phyloP scores from a whole-genome alignment of 1,284 basidiomycete genomes.

The Ganoderma boninense region DNA sequence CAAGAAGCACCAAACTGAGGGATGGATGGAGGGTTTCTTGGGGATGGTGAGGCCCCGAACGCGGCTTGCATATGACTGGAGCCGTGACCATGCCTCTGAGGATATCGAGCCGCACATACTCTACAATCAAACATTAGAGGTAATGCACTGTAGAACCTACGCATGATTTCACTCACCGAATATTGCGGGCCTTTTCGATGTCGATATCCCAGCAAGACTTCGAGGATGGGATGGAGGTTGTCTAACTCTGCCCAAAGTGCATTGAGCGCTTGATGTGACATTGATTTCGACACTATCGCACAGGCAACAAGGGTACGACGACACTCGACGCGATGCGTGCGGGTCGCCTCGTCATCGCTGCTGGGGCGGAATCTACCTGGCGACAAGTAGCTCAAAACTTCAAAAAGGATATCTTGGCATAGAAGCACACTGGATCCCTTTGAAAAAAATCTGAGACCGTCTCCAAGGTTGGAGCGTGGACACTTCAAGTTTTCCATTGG shows the following conservation, averaged over 20 bases:
- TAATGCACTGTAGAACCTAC: background rate
- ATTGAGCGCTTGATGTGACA: background rate
- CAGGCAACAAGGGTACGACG: background rate
- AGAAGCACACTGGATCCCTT: background rate
- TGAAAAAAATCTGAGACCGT: too few species aligned
- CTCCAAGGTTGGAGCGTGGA: too few species aligned
- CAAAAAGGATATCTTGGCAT: background rate
- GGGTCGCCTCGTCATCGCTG: background rate
- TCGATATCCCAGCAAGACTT: background rate
- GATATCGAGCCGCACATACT: background rate
- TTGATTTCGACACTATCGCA: background rate
- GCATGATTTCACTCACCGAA: background rate
- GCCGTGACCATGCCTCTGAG: background rate
- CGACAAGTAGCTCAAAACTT: background rate
- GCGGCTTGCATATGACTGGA: background rate
- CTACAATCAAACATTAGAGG: background rate
- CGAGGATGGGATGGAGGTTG: background rate
- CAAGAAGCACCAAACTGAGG: background rate
- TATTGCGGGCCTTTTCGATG: background rate
- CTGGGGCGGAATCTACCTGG: background rate
- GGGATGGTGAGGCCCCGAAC: background rate
- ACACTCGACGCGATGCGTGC: background rate
- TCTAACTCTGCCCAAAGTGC: background rate
- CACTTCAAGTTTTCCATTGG: too few species aligned
- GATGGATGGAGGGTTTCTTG: background rate